Evolutionary conservation across 2,329 filamentous ascomycete genomes (phyloP).

Genomic region (Hymenoscyphus linearis): DNA sequence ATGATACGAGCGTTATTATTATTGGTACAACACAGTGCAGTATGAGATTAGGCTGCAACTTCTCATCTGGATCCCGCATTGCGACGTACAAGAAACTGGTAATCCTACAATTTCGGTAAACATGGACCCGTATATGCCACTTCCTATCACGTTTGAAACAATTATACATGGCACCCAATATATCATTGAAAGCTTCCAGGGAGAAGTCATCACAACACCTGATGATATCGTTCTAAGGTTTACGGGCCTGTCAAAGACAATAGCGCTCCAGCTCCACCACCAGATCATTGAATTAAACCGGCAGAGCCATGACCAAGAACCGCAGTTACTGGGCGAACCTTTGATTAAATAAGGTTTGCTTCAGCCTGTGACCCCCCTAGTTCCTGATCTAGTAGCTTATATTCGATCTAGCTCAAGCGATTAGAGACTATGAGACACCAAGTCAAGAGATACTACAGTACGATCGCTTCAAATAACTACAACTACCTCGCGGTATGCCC

Average conservation of each 20-base stretch:
- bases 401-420: background rate
- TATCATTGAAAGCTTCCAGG: background rate
- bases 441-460: background rate
- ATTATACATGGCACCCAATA: too few relatives aligned
- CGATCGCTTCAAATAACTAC: background rate
- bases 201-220: background rate
- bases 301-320: background rate
- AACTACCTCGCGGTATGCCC: background rate
- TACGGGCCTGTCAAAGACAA: background rate
- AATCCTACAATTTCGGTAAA: too few relatives aligned
- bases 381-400: background rate
- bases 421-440: background rate
- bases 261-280: background rate
- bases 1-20: too few relatives aligned
- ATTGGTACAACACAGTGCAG: too few relatives aligned
- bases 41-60: too few relatives aligned
- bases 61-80: too few relatives aligned
- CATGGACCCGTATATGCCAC: too few relatives aligned
- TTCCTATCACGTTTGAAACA: too few relatives aligned
- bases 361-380: background rate
- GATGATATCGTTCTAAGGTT: background rate
- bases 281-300: background rate
- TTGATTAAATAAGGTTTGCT: background rate
- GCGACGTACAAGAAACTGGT: too few relatives aligned
- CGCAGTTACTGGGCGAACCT: background rate